Base-by-base conservation (phyloP, 2,329 filamentous ascomycete species). In the Colletotrichum theobromicola region DNA sequence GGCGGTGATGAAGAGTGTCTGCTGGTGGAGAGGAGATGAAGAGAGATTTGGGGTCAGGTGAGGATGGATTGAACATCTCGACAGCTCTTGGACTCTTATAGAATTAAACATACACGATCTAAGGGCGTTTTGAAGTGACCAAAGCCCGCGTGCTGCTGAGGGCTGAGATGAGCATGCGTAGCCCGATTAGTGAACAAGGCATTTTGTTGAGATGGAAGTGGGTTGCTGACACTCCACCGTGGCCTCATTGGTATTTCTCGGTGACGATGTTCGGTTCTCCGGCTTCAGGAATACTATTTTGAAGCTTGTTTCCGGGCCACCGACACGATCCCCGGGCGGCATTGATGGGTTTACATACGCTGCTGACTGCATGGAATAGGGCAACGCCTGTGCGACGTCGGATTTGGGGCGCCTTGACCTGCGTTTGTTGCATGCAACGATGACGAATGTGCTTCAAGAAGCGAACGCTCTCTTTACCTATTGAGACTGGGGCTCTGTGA, bases 161-260 rank as follows among this genome's bases (percentile, higher is more conserved):
- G 21, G 28, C 37, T 55, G 55, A 21, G 37, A 42, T 61, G 35
- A 21, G 53, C 32, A 28, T 68, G 53, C n/a, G 12, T 10, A 50
- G 62, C 42, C 32, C 18, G 21, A 58, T 73, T 64, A 74, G 24
- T 66, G n/a, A 67, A 46, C 67, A 13, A 24, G 21, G 35, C 21
- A 46, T 46, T 72, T 66, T 62, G 68, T 74, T 74, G 72, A 74
- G 68, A 55, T 28, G 55, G 32, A 50, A 37, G 34, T 58, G 46
- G 46, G 10, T 35, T 69, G 24, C 57, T 9, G 18, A 30, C 32
- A 30, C 12, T 32, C 42, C 42, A 50, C n/a, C 42, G 42, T 50
- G n/a, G n/a, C 42, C 42, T 50, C 24, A 28, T 57, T 57, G 24
- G 21, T 30, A 18, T 50, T 13, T 24, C 42, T 21, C 6, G 7